phyloP scores from a whole-genome alignment of 2,329 filamentous ascomycete genomes.

The Didymella exigua region DNA sequence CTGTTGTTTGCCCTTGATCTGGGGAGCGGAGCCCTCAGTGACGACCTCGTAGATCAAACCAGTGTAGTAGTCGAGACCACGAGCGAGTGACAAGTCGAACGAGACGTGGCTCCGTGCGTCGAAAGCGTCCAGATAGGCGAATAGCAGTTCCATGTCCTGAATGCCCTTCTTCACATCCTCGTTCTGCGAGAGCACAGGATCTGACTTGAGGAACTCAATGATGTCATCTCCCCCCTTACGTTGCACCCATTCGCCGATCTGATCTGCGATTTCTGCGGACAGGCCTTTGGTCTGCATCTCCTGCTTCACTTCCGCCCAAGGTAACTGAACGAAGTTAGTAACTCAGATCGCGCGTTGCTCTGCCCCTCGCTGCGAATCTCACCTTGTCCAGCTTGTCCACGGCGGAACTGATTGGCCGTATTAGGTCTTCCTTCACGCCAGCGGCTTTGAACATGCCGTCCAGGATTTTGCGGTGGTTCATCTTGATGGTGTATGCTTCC shows the following conservation, averaged over 20 bases:
- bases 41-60: conserved; percentile 90
- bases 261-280: conserved; percentile 76
- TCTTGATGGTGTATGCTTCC: conserved; percentile 82
- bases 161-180: conserved; percentile 75
- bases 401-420: conserved; percentile 86
- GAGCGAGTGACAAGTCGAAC: conserved; percentile 87
- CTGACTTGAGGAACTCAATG: conserved; percentile 52
- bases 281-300: conserved; percentile 97
- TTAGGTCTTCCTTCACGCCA: conserved; percentile 85
- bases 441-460: conserved; percentile 92
- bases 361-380: background rate
- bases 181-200: conserved; percentile 57
- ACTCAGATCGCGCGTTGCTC: background rate
- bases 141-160: conserved; percentile 78
- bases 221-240: conserved; percentile 77
- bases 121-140: conserved; percentile 81
- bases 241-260: conserved; percentile 83
- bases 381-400: conserved; percentile 96
- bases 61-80: conserved; percentile 92
- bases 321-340: conserved; percentile 48
- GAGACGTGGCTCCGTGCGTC: conserved; percentile 74
- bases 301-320: conserved; percentile 86
- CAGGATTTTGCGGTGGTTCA: conserved; percentile 93
- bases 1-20: conserved; percentile 42
- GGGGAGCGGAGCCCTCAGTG: conserved; percentile 74